phyloP scores from a whole-genome alignment of 345 rosid genomes.

The Linum usitatissimum region DNA sequence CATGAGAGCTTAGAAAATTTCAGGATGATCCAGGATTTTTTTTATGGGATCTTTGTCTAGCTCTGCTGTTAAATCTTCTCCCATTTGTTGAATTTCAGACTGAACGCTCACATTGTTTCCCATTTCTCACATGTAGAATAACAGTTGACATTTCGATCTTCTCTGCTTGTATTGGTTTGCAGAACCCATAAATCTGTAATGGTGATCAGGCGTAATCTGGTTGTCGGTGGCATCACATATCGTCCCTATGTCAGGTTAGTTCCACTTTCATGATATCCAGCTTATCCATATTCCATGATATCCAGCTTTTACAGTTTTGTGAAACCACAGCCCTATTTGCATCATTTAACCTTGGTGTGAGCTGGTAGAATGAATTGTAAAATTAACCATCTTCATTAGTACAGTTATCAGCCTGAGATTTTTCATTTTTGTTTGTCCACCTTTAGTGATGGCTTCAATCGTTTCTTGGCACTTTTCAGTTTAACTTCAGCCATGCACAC shows the following conservation, averaged over 20 bases:
- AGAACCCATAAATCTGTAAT: slow-evolving; percentile 98
- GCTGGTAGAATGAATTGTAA: neutral
- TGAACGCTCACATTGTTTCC: neutral
- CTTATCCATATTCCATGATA: neutral
- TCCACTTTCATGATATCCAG: slow-evolving; percentile 6
- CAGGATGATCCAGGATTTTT: no score
- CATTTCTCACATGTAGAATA: slow-evolving; percentile 2
- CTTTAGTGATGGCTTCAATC: neutral
- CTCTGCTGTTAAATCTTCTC: no score
- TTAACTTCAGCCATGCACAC: no score
- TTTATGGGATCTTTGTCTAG: no score
- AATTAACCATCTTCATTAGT: neutral
- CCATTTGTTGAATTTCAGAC: no score
- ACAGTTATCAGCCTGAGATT: neutral
- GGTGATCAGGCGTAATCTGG: slow-evolving; percentile 78
- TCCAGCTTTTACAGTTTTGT: neutral
- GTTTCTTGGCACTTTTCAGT: no score
- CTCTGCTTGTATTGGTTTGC: slow-evolving; percentile 16
- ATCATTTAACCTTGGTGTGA: neutral
- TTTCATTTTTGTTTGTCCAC: neutral
- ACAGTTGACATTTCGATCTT: neutral
- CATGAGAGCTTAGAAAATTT: no score
- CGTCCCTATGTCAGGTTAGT: slow-evolving; percentile 84
- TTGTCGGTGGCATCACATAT: slow-evolving; percentile 98
- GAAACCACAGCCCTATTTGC: neutral